Conservation (phyloP, 2,329 filamentous ascomycete species). For the Sclerotinia borealis region DNA sequence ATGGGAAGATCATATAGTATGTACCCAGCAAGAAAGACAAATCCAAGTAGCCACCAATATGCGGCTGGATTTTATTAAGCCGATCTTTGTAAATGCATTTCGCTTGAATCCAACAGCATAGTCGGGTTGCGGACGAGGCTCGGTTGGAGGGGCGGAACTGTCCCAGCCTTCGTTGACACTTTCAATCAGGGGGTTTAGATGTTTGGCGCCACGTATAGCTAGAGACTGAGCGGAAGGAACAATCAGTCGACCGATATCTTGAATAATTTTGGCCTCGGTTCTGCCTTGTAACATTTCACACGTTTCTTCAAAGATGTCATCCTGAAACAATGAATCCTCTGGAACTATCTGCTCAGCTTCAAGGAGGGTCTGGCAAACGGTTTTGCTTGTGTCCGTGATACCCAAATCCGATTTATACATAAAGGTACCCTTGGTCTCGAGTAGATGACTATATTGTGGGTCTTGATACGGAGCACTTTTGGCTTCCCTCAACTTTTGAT, state of each 20-base stretch:
- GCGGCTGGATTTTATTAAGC: conserved; percentile 36
- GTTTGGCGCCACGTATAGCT: not conserved
- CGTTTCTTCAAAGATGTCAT: not conserved
- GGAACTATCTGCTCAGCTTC: not conserved
- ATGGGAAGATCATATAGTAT: conserved; percentile 44
- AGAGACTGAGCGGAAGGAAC: not conserved
- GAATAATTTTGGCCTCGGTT: not conserved
- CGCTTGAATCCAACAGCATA: conserved; percentile 39
- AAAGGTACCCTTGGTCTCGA: conserved; percentile 36
- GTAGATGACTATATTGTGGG: conserved; percentile 34
- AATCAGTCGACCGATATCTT: conserved; percentile 1
- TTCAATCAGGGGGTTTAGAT: conserved; percentile 34
- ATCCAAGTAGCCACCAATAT: conserved; percentile 17
- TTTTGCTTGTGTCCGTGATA: conserved; percentile 32
- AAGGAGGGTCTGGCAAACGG: conserved; percentile 18
- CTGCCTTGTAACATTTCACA: not conserved
- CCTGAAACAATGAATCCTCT: not conserved
- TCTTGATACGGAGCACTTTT: conserved; percentile 36
- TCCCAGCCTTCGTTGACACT: conserved; percentile 40
- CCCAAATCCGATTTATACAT: conserved; percentile 33
- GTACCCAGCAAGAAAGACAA: conserved; percentile 39
- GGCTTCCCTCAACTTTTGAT: conserved; percentile 35
- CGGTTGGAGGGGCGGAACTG: conserved; percentile 35
- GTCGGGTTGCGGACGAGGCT: conserved; percentile 38
- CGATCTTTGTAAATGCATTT: conserved; percentile 38